These are phyloP conservation scores for Trichoderma atroviride DNA, from an alignment of 2,329 filamentous ascomycete species.

Conservation along the genomic window DNA sequence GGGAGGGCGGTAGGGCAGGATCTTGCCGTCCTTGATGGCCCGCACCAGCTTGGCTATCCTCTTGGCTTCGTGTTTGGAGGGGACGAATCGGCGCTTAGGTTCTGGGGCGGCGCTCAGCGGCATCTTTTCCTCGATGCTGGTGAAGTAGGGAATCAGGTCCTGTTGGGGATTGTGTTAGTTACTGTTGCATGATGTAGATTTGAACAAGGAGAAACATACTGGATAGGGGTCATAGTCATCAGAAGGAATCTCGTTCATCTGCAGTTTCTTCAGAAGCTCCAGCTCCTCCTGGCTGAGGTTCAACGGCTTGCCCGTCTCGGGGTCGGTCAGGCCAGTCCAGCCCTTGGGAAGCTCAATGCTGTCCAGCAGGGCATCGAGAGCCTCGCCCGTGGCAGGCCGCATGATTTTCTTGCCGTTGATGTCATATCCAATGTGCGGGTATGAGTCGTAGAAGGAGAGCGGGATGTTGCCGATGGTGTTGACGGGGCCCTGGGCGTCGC, in stretches of 20 bases:
- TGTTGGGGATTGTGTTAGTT: conserved; percentile 35
- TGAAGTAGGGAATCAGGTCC: conserved; percentile 93
- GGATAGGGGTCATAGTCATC: conserved; percentile 94
- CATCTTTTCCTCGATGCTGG: conserved; percentile 88
- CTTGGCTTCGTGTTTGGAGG: conserved; percentile 96
- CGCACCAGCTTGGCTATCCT: conserved; percentile 96
- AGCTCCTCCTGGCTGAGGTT: conserved; percentile 86
- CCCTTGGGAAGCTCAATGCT: conserved; percentile 97
- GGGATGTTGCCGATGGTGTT: conserved; percentile 98
- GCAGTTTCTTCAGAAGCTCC: conserved; percentile 83
- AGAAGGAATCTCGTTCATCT: conserved; percentile 83
- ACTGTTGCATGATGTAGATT: background rate
- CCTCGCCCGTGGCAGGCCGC: conserved; percentile 91
- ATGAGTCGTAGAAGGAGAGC: conserved; percentile 92
- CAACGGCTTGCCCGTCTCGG: conserved; percentile 88
- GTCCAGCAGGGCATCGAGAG: conserved; percentile 88
- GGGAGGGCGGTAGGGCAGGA: conserved; percentile 83
- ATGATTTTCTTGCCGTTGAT: conserved; percentile 99
- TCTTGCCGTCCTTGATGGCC: conserved; percentile 91
- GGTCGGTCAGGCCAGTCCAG: conserved; percentile 95
- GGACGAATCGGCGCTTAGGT: conserved; percentile 91
- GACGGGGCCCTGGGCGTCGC: conserved; percentile 72
- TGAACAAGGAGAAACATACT: conserved; percentile 47
- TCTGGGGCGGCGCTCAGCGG: conserved; percentile 92
- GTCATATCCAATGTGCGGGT: conserved; percentile 97